These are phyloP conservation scores for Cyberlindnera petersonii DNA, from an alignment of 805 yeast genomes.

Conservation along the genomic window DNA sequence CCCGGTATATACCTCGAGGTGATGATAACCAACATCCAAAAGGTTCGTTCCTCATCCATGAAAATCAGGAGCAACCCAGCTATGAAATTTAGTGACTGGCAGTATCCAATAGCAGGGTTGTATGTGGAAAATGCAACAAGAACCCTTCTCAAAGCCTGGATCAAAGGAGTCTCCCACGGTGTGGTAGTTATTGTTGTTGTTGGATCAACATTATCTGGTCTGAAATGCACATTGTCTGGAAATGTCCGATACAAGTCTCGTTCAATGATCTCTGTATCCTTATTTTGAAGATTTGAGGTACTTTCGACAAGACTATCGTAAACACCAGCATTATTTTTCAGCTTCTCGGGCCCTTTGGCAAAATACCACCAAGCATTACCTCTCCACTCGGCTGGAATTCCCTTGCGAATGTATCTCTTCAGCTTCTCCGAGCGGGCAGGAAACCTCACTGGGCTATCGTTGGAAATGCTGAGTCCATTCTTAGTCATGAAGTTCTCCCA, in stretches of 20 bases:
- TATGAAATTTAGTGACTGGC: conserved; percentile 90
- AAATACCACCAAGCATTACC: conserved; percentile 97
- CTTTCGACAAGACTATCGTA: conserved; percentile 66
- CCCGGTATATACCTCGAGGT: conserved; percentile 86
- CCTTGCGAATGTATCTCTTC: conserved; percentile 79
- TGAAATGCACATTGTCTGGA: conserved; percentile 87
- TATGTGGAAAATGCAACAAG: conserved; percentile 78
- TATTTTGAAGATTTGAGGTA: conserved; percentile 50
- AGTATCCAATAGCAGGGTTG: conserved; percentile 89
- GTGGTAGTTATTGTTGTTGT: conserved; percentile 2
- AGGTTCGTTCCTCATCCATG: conserved; percentile 84
- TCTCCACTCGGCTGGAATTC: conserved; percentile 96
- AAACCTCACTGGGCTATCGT: conserved; percentile 57
- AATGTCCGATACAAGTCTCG: conserved; percentile 91
- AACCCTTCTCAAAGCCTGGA: conserved; percentile 73
- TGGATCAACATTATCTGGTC: conserved; percentile 32
- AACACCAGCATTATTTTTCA: conserved; percentile 66
- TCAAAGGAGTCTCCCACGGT: conserved; percentile 55
- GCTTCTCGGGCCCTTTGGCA: conserved; percentile 75
- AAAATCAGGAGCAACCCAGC: conserved; percentile 83
- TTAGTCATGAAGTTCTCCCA: conserved; percentile 69
- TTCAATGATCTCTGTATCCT: conserved; percentile 89
- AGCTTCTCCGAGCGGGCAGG: conserved; percentile 78
- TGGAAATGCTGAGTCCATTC: conserved; percentile 53
- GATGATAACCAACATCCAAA: conserved; percentile 93